A percentile compares a stretch with the other conserved stretches of the same genome.
Conservation (phyloP, 306 rosid species). For the Corylus heterophylla region DNA sequence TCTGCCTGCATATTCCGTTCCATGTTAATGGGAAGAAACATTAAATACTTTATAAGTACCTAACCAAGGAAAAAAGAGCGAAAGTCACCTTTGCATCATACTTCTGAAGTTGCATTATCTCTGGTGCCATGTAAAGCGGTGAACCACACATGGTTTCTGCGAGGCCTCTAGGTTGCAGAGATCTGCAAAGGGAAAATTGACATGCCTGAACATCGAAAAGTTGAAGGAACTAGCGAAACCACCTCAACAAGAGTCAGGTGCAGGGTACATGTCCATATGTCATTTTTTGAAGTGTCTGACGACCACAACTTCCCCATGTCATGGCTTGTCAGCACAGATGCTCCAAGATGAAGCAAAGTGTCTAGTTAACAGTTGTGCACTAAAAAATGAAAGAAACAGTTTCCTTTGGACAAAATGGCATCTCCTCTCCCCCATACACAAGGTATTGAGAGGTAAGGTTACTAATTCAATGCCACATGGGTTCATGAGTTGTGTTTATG, state of each 20-base stretch:
- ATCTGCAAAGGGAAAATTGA: conserved; percentile 50
- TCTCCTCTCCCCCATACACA: neutral
- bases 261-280: neutral
- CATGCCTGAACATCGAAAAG: conserved; percentile 17
- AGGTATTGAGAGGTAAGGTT: neutral
- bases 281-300: neutral
- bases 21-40: conserved; percentile 46
- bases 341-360: conserved; percentile 1
- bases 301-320: neutral
- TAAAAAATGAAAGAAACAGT: neutral
- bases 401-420: neutral
- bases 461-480: neutral
- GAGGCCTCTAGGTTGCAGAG: conserved; percentile 90
- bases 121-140: conserved; percentile 99
- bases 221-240: conserved; percentile 11
- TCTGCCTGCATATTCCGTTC: conserved; percentile 85
- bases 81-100: conserved; percentile 94
- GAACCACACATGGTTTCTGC: conserved; percentile 99
- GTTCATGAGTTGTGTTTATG: neutral
- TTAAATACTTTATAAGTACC: conserved; percentile 13
- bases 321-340: neutral
- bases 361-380: neutral
- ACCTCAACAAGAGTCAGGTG: neutral
- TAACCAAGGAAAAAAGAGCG: conserved; percentile 12
- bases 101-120: conserved; percentile 98